A percentile compares a stretch with the other conserved stretches of the same genome.
Evolutionary conservation across 2,329 filamentous ascomycete genomes (phyloP).

Genomic region (Cadophora luteo-olivacea): DNA sequence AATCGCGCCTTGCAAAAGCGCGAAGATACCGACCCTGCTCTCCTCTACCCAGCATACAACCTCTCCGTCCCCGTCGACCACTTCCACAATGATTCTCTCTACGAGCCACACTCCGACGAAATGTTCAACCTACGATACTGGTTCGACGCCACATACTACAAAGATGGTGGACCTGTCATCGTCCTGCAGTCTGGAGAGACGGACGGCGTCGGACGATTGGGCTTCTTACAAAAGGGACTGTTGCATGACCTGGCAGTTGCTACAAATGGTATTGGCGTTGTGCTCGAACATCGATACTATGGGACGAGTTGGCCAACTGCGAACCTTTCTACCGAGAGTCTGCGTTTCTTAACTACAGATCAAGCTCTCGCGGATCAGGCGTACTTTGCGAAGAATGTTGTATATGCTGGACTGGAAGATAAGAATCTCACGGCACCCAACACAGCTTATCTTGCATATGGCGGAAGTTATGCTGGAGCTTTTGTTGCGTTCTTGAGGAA

Average conservation of each 20-base stretch:
- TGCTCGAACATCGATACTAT: constrained; percentile 90
- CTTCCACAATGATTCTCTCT: constrained; percentile 80
- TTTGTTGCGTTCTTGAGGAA: constrained; percentile 80
- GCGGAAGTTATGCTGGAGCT: constrained; percentile 83
- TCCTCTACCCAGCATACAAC: constrained; percentile 46
- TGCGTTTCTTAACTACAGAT: constrained; percentile 84
- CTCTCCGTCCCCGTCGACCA: constrained; percentile 67
- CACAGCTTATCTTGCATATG: constrained; percentile 79
- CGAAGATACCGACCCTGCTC: constrained; percentile 36
- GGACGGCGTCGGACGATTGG: constrained; percentile 64
- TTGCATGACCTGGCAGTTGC: constrained; percentile 72
- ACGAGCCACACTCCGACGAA: constrained; percentile 76
- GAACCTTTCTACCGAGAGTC: constrained; percentile 70
- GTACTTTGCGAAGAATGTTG: constrained; percentile 78
- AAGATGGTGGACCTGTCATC: constrained; percentile 80
- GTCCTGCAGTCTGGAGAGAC: constrained; percentile 78
- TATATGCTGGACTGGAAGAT: constrained; percentile 73
- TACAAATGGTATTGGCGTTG: constrained; percentile 76
- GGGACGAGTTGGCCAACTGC: constrained; percentile 74
- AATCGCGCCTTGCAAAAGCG: constrained; percentile 21
- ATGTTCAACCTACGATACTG: constrained; percentile 79
- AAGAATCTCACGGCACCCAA: constrained; percentile 68
- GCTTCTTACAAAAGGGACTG: constrained; percentile 80
- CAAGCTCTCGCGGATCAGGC: constrained; percentile 82
- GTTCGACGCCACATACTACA: constrained; percentile 80